These are phyloP conservation scores for Pisolithus marmoratus DNA, from an alignment of 768 basidiomycete species.

Conservation along the genomic window DNA sequence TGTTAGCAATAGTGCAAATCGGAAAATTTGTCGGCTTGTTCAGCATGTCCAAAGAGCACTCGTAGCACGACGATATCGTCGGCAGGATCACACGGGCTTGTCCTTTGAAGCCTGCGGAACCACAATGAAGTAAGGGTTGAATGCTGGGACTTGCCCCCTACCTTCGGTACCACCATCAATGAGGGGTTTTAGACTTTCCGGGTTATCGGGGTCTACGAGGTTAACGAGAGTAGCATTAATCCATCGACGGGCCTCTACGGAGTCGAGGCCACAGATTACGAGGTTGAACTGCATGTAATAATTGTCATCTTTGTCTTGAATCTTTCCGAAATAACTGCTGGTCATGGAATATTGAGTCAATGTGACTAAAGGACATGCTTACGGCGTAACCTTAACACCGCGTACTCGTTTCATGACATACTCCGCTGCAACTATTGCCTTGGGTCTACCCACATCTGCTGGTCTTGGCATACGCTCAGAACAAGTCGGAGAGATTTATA, in stretches of 20 bases:
- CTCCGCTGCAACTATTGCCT: slow-evolving; percentile 90
- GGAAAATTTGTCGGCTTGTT: slow-evolving; percentile 97
- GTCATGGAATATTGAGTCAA: slow-evolving; percentile 6
- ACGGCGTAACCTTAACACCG: slow-evolving; percentile 97
- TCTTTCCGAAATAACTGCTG: slow-evolving; percentile 88
- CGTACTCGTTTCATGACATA: slow-evolving; percentile 96
- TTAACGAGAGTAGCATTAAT: slow-evolving; percentile 97
- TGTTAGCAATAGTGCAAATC: slow-evolving; percentile 98
- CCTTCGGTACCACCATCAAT: slow-evolving; percentile 99
- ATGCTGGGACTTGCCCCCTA: background rate
- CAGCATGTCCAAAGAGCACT: slow-evolving; percentile 97
- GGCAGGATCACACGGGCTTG: slow-evolving; percentile 97
- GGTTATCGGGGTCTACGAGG: slow-evolving; percentile 87
- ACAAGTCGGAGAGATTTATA: background rate
- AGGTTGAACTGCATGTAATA: slow-evolving; percentile 98
- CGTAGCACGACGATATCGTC: slow-evolving; percentile 92
- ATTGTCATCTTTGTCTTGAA: slow-evolving; percentile 93
- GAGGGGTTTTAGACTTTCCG: slow-evolving; percentile 90
- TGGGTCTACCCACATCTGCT: slow-evolving; percentile 90
- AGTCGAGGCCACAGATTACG: slow-evolving; percentile 95
- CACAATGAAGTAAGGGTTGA: background rate
- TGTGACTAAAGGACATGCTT: slow-evolving; percentile 28
- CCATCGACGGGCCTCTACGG: slow-evolving; percentile 96
- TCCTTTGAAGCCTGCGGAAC: slow-evolving; percentile 83
- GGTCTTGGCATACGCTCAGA: slow-evolving; percentile 38